Conservation (phyloP, 2,329 filamentous ascomycete genomes). For the Calonectria hongkongensis region DNA sequence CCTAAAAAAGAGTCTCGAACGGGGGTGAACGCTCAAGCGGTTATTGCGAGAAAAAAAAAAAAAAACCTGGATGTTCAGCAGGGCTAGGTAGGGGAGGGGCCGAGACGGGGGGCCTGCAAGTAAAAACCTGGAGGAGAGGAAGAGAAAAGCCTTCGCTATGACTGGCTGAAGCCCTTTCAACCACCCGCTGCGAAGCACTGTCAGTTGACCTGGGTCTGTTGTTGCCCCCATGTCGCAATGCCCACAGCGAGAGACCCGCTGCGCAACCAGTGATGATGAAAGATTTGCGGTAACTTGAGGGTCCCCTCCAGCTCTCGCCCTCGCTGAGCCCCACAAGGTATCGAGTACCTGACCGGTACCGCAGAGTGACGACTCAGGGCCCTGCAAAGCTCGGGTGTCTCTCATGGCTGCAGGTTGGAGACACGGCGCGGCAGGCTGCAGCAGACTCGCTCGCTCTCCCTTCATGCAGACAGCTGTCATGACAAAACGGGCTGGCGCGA, state of each 20-base stretch:
- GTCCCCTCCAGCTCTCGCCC: constrained; percentile 37
- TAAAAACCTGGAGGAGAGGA: constrained; percentile 36
- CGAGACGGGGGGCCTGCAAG: constrained; percentile 15
- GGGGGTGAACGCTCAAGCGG: constrained; percentile 15
- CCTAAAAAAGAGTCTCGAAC: constrained; percentile 23
- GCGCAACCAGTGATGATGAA: constrained; percentile 27
- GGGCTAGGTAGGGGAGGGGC: constrained; percentile 26
- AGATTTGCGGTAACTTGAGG: constrained; percentile 30
- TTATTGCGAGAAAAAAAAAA: constrained; percentile 29
- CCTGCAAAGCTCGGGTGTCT: constrained; percentile 29
- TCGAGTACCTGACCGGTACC: constrained; percentile 19
- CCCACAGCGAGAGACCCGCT: constrained; percentile 2
- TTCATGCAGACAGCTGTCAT: constrained; percentile 28
- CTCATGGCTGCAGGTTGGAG: constrained; percentile 30
- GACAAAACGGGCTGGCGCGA: constrained; percentile 23
- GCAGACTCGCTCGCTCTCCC: constrained; percentile 3
- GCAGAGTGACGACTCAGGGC: constrained; percentile 18
- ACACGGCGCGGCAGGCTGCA: constrained; percentile 32
- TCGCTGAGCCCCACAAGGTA: constrained; percentile 25
- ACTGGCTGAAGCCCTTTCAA: constrained; percentile 31
- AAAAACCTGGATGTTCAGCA: constrained; percentile 40
- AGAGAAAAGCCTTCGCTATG: constrained; percentile 30
- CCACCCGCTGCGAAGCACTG: constrained; percentile 39
- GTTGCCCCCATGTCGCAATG: constrained; percentile 13
- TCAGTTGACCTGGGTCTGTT: constrained; percentile 39